phyloP scores from a whole-genome alignment of 1,284 basidiomycete species.

The Cerioporus squamosus region DNA sequence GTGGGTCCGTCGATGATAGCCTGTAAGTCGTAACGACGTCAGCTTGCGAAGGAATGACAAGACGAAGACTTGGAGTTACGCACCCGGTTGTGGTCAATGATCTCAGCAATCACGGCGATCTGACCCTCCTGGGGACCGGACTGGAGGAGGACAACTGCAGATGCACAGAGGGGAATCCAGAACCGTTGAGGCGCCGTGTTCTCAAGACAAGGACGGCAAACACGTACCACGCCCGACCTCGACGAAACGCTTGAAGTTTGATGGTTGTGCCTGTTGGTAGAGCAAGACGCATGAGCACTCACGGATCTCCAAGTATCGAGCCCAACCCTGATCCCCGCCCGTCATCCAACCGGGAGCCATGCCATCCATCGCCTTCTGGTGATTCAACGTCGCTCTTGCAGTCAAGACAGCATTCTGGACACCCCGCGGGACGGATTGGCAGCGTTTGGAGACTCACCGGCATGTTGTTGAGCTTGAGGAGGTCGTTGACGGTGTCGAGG shows the following conservation, averaged over 20 bases:
- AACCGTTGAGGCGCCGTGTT: neutral
- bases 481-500: slow-evolving; percentile 29
- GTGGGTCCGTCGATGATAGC: slow-evolving; percentile 95
- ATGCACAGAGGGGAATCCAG: neutral
- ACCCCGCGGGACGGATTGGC: slow-evolving; percentile 1
- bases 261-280: slow-evolving; percentile 51
- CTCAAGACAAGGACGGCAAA: neutral
- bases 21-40: slow-evolving; percentile 45
- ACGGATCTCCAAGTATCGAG: neutral
- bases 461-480: slow-evolving; percentile 34
- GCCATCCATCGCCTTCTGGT: slow-evolving; percentile 30
- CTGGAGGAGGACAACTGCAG: slow-evolving; percentile 90
- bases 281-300: slow-evolving; percentile 13
- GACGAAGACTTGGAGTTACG: slow-evolving; percentile 47
- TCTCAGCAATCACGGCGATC: slow-evolving; percentile 95
- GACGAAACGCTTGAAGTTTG: slow-evolving; percentile 96
- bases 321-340: slow-evolving; percentile 8
- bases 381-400: slow-evolving; percentile 14
- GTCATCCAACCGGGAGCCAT: slow-evolving; percentile 36
- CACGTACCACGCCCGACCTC: slow-evolving; percentile 90
- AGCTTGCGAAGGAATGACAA: neutral
- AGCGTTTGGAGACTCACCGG: slow-evolving; percentile 30
- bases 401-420: neutral
- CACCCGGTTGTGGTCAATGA: slow-evolving; percentile 99
- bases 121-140: slow-evolving; percentile 86